Evolutionary conservation across 1,284 basidiomycete genomes (phyloP), one percentile per base, ranked within the genome.

Genomic region (Ceratobasidium papillatum): DNA sequence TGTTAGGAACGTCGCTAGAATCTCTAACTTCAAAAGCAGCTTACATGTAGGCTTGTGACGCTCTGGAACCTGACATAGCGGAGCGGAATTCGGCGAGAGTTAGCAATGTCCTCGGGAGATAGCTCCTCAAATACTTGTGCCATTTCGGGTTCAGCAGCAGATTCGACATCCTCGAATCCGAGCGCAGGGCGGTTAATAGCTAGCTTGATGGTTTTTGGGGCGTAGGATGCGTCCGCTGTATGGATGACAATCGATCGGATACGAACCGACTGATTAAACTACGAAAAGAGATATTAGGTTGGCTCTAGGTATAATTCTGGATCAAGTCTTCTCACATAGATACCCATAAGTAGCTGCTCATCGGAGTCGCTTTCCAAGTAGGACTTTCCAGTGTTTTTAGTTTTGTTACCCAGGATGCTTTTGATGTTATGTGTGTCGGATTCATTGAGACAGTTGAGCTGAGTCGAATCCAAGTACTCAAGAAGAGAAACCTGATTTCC

Each of bases 181-280:
- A 94, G 82, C 27, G 86, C 81, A 1, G 87, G 86, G 58, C 86
- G 85, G 81, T 95, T 94, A 74, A 89, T 87, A 73, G 90, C 85
- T 34, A 95, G 82, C 80, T 91, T 90, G 80, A 94, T 85, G 47
- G 78, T 83, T 78, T 88, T 88, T 1, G 93, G 93, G 0, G 87
- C 92, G 80, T 90, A 86, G 1, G 81, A 77, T 3, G 84, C 80
- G 1, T 84, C 83, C 3, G 82, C 83, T 11, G 87, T 85, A 62
- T 88, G 87, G 72, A 95, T 84, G 49, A 88, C 84, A 77, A 95
- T 86, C n/a, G 89, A 86, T 74, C 90, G 90, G 72, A 94, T 83
- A 78, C 90, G 89, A 71, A 94, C 92, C 36, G 88, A 83, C 82
- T 94, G 92, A 81, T 92, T 92, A 85, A 95, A 95, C 91, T 93